phyloP scores from a whole-genome alignment of 257 asterid genomes.

The Solanum neorickii region DNA sequence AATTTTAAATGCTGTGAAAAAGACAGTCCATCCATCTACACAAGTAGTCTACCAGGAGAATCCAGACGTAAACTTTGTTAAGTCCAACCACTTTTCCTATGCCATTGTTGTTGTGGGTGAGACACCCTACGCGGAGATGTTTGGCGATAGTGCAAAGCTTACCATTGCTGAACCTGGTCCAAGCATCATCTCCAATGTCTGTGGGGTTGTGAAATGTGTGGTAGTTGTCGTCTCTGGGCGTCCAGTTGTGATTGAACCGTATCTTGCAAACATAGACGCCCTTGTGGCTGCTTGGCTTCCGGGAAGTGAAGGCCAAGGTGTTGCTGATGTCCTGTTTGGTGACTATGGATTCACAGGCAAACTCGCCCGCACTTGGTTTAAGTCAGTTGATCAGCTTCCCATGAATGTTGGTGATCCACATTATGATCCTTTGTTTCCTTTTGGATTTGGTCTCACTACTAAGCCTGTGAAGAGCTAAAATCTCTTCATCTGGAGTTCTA shows the following conservation, averaged over 20 bases:
- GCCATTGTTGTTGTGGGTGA: constrained; percentile 54
- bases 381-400: constrained; percentile 46
- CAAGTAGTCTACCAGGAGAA: constrained; percentile 29
- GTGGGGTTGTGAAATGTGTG: constrained; percentile 26
- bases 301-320: constrained; percentile 53
- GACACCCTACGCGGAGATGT: constrained; percentile 41
- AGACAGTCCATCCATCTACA: constrained; percentile 23
- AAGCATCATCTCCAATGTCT: constrained; percentile 26
- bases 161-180: constrained; percentile 31
- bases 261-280: constrained; percentile 35
- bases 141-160: constrained; percentile 31
- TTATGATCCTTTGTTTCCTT: constrained; percentile 49
- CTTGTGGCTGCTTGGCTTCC: constrained; percentile 61
- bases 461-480: neutral
- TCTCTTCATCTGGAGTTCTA: neutral
- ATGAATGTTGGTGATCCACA: constrained; percentile 45
- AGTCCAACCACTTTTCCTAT: constrained; percentile 30
- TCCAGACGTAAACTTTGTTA: constrained; percentile 20
- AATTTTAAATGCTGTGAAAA: constrained; percentile 26
- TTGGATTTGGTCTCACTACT: constrained; percentile 43
- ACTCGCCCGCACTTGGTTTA: constrained; percentile 49
- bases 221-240: constrained; percentile 48
- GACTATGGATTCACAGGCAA: constrained; percentile 41
- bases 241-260: constrained; percentile 41
- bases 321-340: constrained; percentile 46